Conservation (phyloP, 2,329 filamentous ascomycete species). For the Aspergillus clavatus region DNA sequence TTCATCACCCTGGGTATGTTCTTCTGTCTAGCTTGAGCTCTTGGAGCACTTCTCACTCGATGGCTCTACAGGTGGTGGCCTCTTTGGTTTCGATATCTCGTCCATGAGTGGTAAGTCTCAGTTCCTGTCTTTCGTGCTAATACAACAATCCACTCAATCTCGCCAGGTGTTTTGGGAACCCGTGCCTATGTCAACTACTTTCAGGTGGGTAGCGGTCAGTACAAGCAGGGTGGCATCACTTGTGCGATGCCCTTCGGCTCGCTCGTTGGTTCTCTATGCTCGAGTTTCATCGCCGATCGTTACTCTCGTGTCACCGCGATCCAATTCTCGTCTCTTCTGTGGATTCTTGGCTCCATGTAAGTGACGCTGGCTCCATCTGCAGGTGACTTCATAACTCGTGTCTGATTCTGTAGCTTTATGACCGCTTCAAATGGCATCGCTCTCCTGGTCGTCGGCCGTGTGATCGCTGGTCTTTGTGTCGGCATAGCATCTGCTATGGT, state of each 20-base stretch:
- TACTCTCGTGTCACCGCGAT: slow-evolving; percentile 49
- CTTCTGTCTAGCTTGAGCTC: too few relatives aligned
- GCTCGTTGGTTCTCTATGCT: slow-evolving; percentile 43
- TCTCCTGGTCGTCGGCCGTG: slow-evolving; percentile 66
- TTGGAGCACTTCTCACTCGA: not conserved
- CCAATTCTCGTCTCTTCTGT: slow-evolving; percentile 48
- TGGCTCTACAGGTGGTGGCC: slow-evolving; percentile 41
- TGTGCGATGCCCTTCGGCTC: slow-evolving; percentile 37
- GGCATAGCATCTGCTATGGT: slow-evolving; percentile 69
- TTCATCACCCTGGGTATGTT: slow-evolving; percentile 19
- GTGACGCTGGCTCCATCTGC: not conserved
- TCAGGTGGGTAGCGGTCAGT: slow-evolving; percentile 14
- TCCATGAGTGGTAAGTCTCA: slow-evolving; percentile 39
- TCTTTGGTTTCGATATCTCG: slow-evolving; percentile 56
- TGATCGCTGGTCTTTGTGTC: slow-evolving; percentile 66
- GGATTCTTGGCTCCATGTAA: slow-evolving; percentile 29
- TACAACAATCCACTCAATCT: too few relatives aligned
- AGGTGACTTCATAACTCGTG: too few relatives aligned
- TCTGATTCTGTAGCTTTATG: slow-evolving; percentile 46
- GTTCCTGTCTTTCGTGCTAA: too few relatives aligned
- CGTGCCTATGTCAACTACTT: slow-evolving; percentile 17
- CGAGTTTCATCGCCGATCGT: slow-evolving; percentile 49
- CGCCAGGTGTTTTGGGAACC: slow-evolving; percentile 17
- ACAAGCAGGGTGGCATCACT: slow-evolving; percentile 33
- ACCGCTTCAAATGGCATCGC: slow-evolving; percentile 59